phyloP scores from a whole-genome alignment of 2,329 filamentous ascomycete genomes.

The Geosmithia flava region DNA sequence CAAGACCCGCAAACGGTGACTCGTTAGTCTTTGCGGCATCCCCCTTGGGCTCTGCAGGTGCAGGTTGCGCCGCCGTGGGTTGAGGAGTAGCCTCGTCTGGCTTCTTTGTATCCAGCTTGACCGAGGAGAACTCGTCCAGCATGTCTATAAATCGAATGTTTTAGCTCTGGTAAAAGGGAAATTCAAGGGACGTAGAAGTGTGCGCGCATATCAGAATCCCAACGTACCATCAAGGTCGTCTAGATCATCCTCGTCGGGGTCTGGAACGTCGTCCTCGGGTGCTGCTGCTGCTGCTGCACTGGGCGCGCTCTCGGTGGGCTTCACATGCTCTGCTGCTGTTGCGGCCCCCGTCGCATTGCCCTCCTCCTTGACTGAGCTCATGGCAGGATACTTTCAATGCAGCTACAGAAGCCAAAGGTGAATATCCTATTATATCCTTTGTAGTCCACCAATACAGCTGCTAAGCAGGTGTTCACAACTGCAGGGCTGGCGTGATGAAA shows the following conservation, averaged over 20 bases:
- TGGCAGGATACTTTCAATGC: neutral
- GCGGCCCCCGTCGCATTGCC: slow-evolving; percentile 1
- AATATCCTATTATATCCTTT: no score
- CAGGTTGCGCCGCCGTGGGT: slow-evolving; percentile 4
- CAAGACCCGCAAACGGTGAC: slow-evolving; percentile 8
- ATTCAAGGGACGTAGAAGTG: neutral
- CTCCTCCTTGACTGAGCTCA: slow-evolving; percentile 3
- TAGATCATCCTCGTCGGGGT: slow-evolving; percentile 85
- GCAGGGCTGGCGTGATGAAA: neutral
- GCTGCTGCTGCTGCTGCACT: slow-evolving; percentile 5
- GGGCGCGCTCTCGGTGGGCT: slow-evolving; percentile 3
- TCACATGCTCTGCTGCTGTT: slow-evolving; percentile 6
- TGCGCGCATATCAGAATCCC: no score
- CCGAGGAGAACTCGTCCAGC: slow-evolving; percentile 76
- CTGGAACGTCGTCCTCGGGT: slow-evolving; percentile 50
- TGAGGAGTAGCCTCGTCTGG: slow-evolving; percentile 14
- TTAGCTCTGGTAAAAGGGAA: neutral
- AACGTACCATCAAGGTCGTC: slow-evolving; percentile 80
- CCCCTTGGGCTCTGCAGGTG: neutral
- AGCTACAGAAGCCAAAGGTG: no score
- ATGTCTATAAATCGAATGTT: slow-evolving; percentile 50
- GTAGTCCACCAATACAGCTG: no score
- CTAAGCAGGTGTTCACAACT: neutral
- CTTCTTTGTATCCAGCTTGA: slow-evolving; percentile 29
- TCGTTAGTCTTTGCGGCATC: slow-evolving; percentile 17